Conservation (phyloP, 2,329 filamentous ascomycete species). For the Alternaria longipes region DNA sequence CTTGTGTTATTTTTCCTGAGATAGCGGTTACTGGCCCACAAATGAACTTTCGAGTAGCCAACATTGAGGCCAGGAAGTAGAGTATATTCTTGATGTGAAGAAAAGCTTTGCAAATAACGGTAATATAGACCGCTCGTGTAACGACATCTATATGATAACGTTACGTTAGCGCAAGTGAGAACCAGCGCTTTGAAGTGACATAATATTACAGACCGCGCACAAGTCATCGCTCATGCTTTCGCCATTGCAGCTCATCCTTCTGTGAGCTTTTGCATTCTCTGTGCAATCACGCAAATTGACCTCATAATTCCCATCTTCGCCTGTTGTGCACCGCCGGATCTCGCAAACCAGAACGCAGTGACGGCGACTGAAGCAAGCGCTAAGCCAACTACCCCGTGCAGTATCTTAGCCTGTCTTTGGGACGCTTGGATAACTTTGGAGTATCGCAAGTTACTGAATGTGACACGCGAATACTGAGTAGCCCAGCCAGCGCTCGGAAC, state of each 20-base stretch:
- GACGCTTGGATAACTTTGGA: slow-evolving; percentile 79
- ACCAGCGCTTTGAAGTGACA: background rate
- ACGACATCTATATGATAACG: background rate
- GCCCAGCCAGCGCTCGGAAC: slow-evolving; percentile 83
- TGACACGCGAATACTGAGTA: slow-evolving; percentile 91
- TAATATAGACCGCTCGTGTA: background rate
- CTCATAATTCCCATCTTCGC: slow-evolving; percentile 41
- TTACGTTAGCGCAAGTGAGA: background rate
- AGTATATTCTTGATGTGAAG: no score
- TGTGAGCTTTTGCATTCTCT: slow-evolving; percentile 26
- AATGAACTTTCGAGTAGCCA: background rate
- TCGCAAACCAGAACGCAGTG: slow-evolving; percentile 33
- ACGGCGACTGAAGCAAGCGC: slow-evolving; percentile 26
- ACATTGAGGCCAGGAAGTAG: background rate
- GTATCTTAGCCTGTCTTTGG: slow-evolving; percentile 53
- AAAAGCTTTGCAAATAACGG: background rate
- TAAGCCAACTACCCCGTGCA: slow-evolving; percentile 42
- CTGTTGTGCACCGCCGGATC: slow-evolving; percentile 31
- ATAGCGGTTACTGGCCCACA: background rate
- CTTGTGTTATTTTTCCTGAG: background rate
- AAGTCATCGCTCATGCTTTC: background rate
- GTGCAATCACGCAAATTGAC: slow-evolving; percentile 38
- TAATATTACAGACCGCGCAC: background rate
- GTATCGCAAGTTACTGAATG: slow-evolving; percentile 93
- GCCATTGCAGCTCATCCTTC: slow-evolving; percentile 6